Base-by-base conservation (phyloP, 192 early-diverging fungal genomes). In the Phycomyces nitens region DNA sequence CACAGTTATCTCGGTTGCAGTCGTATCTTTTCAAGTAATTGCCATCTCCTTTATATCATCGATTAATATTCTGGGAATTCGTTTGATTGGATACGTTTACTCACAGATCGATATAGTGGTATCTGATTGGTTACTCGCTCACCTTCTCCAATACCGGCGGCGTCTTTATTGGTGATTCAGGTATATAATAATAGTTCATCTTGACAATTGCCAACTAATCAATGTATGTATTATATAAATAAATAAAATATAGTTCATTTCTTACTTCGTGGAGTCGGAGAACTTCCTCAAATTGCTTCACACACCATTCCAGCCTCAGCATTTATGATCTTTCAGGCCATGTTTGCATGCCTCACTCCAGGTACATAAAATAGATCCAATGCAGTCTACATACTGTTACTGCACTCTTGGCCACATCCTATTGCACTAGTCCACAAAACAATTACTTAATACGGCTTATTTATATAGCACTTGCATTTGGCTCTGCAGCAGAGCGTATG, bases 271-370 rank as follows among this genome's bases (percentile, higher is more conserved):
- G 74, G 79, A 24, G 83, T 91, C 60, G 71, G 77, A 34, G 65
- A 69, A 54, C 75, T 77, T 14, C 81, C 84, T 39, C 78, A 81
- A 61, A 73, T 77, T 11, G 81, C 77, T 23, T 80, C 82, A 8
- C 84, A 82, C 8, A 84, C 74, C 4, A 76, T 92, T 23, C 92
- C 90, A 0, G 79, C 73, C 9, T 66, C 78, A 8, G 82, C 84
- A 15, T 89, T 84, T 68, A 80, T 86, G 39, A 69, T 89, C 26
- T 91, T 86, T 72, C 92, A 94, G 74, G 77, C 86, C 60, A 91
- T 92, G 89, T 92, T 91, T 76, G 89, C 90, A 0, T 80, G 81
- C 10, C 68, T 92, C 53, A 69, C 68, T 10, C 68, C 68, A 57
- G 68, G 68, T 69, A 69, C 34, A 16, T 20, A 39, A 34, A 34